Evolutionary conservation across 257 asterid genomes (phyloP).

Genomic region (Oldenlandia corymbosa): DNA sequence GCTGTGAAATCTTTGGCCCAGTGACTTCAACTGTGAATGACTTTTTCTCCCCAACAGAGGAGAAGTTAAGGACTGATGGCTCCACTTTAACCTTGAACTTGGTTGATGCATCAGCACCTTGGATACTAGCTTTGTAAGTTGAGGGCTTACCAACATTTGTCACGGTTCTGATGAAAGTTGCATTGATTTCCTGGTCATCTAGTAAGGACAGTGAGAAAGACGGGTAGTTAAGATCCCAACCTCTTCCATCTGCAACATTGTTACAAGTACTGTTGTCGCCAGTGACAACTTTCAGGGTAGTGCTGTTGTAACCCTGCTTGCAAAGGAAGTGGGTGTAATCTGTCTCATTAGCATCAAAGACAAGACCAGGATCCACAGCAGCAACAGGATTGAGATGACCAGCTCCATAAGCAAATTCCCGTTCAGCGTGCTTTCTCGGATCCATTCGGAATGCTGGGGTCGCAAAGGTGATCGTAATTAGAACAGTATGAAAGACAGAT

Average conservation of each 20-base stretch:
- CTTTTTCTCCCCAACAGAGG: constrained; percentile 39
- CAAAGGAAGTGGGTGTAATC: constrained; percentile 16
- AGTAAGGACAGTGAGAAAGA: constrained; percentile 5
- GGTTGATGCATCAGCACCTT: background rate
- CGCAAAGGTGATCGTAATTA: background rate
- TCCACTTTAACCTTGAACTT: constrained; percentile 14
- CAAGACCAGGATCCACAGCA: constrained; percentile 13
- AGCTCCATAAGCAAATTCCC: constrained; percentile 16
- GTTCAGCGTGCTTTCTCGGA: constrained; percentile 8
- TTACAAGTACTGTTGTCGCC: constrained; percentile 12
- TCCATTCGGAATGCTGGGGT: background rate
- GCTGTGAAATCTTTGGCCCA: no score
- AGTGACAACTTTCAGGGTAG: background rate
- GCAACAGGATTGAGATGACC: constrained; percentile 12
- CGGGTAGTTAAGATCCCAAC: constrained; percentile 19
- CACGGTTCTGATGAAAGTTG: constrained; percentile 10
- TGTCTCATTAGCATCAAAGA: constrained; percentile 10
- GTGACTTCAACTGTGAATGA: constrained; percentile 40
- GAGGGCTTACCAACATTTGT: constrained; percentile 13
- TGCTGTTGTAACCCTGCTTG: constrained; percentile 16
- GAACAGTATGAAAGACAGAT: no score
- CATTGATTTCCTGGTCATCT: constrained; percentile 12
- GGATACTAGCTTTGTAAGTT: background rate
- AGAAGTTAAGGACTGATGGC: constrained; percentile 42
- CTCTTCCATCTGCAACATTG: background rate